Percentiles rank a stretch among this genome's conserved stretches.
These are phyloP conservation scores for Erysimum cheiri DNA, from an alignment of 441 rosid genomes.

Conservation along the genomic window DNA sequence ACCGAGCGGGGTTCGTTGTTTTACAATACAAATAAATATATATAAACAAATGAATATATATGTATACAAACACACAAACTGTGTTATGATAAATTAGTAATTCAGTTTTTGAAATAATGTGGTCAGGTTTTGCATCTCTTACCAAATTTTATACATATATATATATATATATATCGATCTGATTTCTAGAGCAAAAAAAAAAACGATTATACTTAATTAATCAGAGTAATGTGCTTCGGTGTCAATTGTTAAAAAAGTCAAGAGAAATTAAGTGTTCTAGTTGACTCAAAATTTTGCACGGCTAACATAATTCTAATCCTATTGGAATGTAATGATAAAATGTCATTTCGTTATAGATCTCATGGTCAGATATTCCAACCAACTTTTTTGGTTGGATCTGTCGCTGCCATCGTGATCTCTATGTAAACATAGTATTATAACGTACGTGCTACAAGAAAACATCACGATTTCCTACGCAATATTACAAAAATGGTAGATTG, in stretches of 20 bases:
- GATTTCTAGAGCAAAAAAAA: background rate
- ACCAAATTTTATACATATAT: background rate
- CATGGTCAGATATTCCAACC: too few relatives aligned
- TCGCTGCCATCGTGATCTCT: too few relatives aligned
- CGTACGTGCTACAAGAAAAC: too few relatives aligned
- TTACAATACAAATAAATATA: background rate
- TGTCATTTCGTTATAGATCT: too few relatives aligned
- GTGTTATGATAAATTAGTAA: conserved; percentile 28
- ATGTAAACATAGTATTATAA: too few relatives aligned
- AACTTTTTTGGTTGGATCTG: too few relatives aligned
- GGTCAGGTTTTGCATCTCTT: conserved; percentile 2
- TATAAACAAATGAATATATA: conserved; percentile 1
- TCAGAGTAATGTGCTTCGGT: background rate
- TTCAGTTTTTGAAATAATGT: conserved; percentile 16
- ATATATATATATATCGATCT: background rate
- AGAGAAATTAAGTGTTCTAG: background rate
- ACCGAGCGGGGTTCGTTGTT: background rate
- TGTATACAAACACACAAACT: background rate
- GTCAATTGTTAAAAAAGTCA: background rate
- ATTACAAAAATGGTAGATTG: too few relatives aligned
- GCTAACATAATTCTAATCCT: too few relatives aligned
- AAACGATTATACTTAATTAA: background rate
- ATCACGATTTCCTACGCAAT: too few relatives aligned
- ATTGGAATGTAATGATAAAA: too few relatives aligned
- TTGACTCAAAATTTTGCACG: background rate